Evolutionary conservation across 1,284 basidiomycete species (phyloP).

Genomic region (Ustilago crameri): DNA sequence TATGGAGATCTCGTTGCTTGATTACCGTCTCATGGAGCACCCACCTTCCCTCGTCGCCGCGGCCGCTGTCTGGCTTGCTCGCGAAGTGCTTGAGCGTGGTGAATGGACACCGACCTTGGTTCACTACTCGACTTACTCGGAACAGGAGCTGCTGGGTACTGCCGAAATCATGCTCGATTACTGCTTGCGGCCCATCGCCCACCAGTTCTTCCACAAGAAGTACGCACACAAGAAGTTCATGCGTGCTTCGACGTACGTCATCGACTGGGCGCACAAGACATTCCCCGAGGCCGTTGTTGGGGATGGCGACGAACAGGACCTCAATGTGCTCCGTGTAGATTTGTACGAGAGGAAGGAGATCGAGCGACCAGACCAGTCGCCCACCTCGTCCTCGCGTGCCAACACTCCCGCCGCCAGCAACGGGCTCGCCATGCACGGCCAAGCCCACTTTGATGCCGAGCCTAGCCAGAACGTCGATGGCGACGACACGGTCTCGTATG

Average conservation of each 20-base stretch:
- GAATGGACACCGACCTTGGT: constrained; percentile 85
- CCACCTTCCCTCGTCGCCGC: constrained; percentile 89
- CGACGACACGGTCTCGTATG: constrained; percentile 27
- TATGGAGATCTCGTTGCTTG: constrained; percentile 88
- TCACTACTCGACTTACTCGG: constrained; percentile 90
- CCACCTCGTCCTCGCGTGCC: constrained; percentile 28
- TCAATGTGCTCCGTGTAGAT: constrained; percentile 57
- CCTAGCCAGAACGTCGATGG: constrained; percentile 22
- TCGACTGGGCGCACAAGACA: constrained; percentile 61
- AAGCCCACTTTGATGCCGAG: constrained; percentile 29
- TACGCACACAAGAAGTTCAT: constrained; percentile 68
- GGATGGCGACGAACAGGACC: constrained; percentile 41
- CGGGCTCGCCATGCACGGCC: constrained; percentile 3
- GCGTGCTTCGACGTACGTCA: constrained; percentile 63
- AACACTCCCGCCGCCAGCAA: constrained; percentile 24
- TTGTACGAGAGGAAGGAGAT: constrained; percentile 52
- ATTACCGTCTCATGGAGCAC: constrained; percentile 83
- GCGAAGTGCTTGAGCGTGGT: constrained; percentile 82
- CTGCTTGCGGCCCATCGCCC: constrained; percentile 61
- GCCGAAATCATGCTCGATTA: constrained; percentile 95
- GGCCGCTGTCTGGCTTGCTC: constrained; percentile 88
- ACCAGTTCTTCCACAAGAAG: constrained; percentile 66
- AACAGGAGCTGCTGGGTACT: constrained; percentile 83
- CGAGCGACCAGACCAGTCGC: constrained; percentile 48
- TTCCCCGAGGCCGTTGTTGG: constrained; percentile 60